Conservation (phyloP, 768 basidiomycete genomes). For the Boletus subparvulus region DNA sequence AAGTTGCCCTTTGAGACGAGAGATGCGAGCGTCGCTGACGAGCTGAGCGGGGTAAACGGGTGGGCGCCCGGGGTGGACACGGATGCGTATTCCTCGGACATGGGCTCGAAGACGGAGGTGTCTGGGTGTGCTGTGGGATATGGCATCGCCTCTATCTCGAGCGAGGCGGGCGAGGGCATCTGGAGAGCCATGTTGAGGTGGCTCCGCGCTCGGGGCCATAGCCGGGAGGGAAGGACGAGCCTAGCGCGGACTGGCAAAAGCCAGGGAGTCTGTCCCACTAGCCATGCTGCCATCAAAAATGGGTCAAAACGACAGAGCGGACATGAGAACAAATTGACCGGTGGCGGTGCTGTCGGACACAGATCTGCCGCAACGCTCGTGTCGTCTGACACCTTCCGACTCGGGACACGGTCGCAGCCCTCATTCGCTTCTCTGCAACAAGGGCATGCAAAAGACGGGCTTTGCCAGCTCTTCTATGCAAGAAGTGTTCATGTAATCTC, state of each 20-base stretch:
- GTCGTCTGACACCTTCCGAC: no score
- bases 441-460: no score
- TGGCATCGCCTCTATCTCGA: constrained; percentile 35
- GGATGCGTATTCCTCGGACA: constrained; percentile 34
- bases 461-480: no score
- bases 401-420: no score
- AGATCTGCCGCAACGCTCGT: no score
- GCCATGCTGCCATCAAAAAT: constrained; percentile 29
- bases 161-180: constrained; percentile 36
- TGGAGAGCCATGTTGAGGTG: constrained; percentile 28
- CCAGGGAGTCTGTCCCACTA: constrained; percentile 12
- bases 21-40: constrained; percentile 23
- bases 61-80: constrained; percentile 5
- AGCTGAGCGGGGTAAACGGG: constrained; percentile 22
- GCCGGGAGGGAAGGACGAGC: constrained; percentile 4
- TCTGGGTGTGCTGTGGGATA: constrained; percentile 35
- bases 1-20: constrained; percentile 26
- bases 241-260: constrained; percentile 15
- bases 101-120: constrained; percentile 37
- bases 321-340: neutral
- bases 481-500: no score
- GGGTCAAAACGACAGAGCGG: neutral
- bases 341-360: constrained; percentile 5
- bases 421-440: no score
- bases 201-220: constrained; percentile 20